These are phyloP conservation scores for Fusarium sp. DNA, from an alignment of 2,329 filamentous ascomycete genomes.

Conservation along the genomic window DNA sequence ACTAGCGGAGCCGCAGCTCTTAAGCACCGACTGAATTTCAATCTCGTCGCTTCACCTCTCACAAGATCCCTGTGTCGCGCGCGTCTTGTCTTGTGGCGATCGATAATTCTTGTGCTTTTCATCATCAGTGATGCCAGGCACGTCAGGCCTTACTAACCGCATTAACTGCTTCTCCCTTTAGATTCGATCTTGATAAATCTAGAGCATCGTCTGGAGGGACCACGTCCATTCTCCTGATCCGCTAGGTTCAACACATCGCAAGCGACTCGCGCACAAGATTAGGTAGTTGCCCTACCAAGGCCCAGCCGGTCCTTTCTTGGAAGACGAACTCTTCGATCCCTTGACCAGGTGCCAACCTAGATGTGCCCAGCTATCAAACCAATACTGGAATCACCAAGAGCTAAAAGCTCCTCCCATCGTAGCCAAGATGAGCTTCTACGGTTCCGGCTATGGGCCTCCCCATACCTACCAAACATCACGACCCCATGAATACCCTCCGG, in stretches of 20 bases:
- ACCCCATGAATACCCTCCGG: slow-evolving; percentile 30
- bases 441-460: slow-evolving; percentile 40
- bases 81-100: slow-evolving; percentile 14
- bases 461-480: slow-evolving; percentile 38
- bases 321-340: background rate
- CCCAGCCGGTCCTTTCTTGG: background rate
- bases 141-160: background rate
- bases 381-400: background rate
- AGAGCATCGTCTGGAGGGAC: background rate
- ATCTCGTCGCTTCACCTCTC: slow-evolving; percentile 1
- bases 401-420: background rate
- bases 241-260: background rate
- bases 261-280: background rate
- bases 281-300: background rate
- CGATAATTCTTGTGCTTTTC: background rate
- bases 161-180: background rate
- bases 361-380: background rate
- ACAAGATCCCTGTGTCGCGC: slow-evolving; percentile 17
- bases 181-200: background rate
- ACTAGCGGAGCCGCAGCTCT: slow-evolving; percentile 25
- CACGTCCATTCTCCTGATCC: background rate
- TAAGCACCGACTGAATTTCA: slow-evolving; percentile 14
- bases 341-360: background rate
- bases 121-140: background rate
- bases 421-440: slow-evolving; percentile 45